Base-by-base conservation (phyloP, 371 early-diverging fungal genomes). In the Zychaea mexicana region DNA sequence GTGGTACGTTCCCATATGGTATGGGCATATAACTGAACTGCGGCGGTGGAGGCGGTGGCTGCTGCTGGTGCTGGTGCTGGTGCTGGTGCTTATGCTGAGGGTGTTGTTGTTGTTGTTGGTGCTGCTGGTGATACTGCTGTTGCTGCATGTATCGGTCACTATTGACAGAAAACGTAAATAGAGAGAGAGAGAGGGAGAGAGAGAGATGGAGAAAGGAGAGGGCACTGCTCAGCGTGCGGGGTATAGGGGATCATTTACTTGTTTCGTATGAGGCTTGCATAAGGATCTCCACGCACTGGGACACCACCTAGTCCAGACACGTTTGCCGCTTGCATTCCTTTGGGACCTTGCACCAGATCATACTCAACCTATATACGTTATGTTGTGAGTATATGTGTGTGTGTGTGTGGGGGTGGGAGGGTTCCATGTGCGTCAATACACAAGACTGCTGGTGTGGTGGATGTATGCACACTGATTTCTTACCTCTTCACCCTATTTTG, bases 291-390 rank as follows among this genome's bases (percentile, higher is more conserved):
- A 22, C 79, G 81, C 30, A 95, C 94, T 57, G 83, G 75, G 3
- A 68, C 68, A 39, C 94, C 92, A 57, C 79, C 70, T 0, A 92
- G 93, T 3, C 95, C 94, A 19, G 94, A 83, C 13, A 94, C 94
- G 59, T 91, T 85, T 17, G 92, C 85, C 1, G 95, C 94, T 64
- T 92, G 93, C 72, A 90, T 79, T 0, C 95, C 95, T 72, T 95
- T 95, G 45, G 91, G 85, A 4, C 94, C 93, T 60, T 87, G 81
- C 10, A 88, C 78, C n/a, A 91, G 66, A 61, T 91, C 92, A 73
- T 88, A 95, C 64, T 94, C 95, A 24, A 94, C 94, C 81, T 82
- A 64, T 36, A 57, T 49, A n/a, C 8, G 27, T 38, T 28, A 19
- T 39, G 19, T 19, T 57, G 13, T 26, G n/a, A n/a, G n/a, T n/a